These are phyloP conservation scores for Monascus ruber DNA, from an alignment of 2,329 filamentous ascomycete genomes.

Conservation along the genomic window DNA sequence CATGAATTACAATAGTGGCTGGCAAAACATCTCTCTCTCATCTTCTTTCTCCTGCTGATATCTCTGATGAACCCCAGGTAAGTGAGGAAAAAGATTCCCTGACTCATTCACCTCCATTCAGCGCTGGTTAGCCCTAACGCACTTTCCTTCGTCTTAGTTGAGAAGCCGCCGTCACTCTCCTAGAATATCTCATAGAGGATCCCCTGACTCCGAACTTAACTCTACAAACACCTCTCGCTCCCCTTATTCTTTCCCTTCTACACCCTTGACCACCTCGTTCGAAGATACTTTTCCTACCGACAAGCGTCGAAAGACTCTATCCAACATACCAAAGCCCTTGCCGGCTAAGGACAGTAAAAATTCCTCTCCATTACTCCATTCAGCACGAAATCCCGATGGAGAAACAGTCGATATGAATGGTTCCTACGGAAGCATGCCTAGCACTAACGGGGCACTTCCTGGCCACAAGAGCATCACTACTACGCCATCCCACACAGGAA, in stretches of 20 bases:
- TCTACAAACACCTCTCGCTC: slow-evolving; percentile 7
- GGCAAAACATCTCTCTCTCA: slow-evolving; percentile 9
- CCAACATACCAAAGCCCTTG: slow-evolving; percentile 5
- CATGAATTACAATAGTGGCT: slow-evolving; percentile 5
- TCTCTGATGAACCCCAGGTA: background rate
- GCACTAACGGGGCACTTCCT: background rate
- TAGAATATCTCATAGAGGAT: slow-evolving; percentile 10
- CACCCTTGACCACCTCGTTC: slow-evolving; percentile 11
- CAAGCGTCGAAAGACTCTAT: slow-evolving; percentile 11
- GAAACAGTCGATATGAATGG: background rate
- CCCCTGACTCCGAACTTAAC: slow-evolving; percentile 7
- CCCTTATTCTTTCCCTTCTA: slow-evolving; percentile 12
- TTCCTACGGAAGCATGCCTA: background rate
- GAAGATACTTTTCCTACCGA: slow-evolving; percentile 10
- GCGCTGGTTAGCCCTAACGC: background rate
- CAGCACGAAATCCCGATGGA: background rate
- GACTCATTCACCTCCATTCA: background rate
- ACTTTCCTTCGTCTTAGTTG: slow-evolving; percentile 1
- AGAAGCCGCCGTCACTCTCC: slow-evolving; percentile 10
- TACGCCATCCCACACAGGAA: background rate
- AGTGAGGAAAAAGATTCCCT: background rate
- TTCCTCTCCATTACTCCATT: background rate
- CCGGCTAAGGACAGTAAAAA: slow-evolving; percentile 1
- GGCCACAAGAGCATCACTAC: background rate
- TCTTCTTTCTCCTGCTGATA: background rate